Evolutionary conservation across 2,329 filamentous ascomycete species (phyloP).

Genomic region (Colletotrichum sp.): DNA sequence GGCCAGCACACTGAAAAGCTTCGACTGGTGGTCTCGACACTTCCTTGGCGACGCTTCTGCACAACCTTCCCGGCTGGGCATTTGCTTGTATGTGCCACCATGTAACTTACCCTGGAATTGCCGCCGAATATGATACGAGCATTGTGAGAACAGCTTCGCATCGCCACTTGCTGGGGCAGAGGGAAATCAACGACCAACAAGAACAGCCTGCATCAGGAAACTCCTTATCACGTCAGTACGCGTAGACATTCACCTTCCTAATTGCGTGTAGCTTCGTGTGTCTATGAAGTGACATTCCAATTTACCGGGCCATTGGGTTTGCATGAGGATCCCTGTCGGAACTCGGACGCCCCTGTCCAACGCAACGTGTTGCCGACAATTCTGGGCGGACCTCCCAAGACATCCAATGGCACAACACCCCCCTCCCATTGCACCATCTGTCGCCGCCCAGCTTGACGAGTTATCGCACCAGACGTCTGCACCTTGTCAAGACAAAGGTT

Average conservation of each 20-base stretch:
- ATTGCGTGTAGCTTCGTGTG: background rate
- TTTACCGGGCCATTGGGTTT: background rate
- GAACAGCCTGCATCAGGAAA: background rate
- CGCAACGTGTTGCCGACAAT: background rate
- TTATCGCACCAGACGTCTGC: background rate
- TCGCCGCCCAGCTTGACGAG: background rate
- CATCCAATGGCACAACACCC: background rate
- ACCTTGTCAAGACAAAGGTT: background rate
- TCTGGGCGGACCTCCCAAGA: background rate
- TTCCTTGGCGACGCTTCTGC: background rate
- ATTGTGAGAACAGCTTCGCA: background rate
- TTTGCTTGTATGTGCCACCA: background rate
- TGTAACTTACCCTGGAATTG: background rate
- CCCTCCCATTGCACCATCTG: background rate
- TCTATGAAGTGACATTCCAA: background rate
- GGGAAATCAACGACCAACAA: background rate
- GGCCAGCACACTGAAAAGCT: background rate
- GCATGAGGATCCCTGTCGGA: background rate
- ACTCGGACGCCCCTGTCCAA: background rate
- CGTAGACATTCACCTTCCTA: background rate
- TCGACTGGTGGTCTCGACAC: background rate
- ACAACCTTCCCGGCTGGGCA: conserved; percentile 4
- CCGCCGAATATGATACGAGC: background rate
- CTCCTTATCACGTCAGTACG: background rate
- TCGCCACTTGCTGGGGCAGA: background rate